Conservation (phyloP, 2,329 filamentous ascomycete genomes). For the Beauveria pseudobassiana region DNA sequence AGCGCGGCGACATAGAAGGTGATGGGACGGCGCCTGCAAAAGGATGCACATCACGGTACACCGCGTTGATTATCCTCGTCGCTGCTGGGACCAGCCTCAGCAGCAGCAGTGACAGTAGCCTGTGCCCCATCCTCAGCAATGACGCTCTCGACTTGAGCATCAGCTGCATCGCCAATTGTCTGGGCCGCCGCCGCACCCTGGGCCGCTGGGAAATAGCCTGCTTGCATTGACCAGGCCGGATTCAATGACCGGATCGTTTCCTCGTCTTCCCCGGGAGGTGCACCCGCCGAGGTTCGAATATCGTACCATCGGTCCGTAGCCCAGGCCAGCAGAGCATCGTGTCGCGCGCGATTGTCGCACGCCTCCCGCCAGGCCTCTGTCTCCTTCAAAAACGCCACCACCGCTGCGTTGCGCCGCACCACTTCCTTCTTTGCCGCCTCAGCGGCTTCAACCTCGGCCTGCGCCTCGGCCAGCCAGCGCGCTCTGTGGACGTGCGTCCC, state of each 20-base stretch:
- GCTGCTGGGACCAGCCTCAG: not conserved
- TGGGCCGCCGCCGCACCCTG: too few relatives aligned
- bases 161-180: not conserved
- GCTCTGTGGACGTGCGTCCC: not conserved
- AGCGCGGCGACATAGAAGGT: not conserved
- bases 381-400: not conserved
- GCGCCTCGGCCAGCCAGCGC: not conserved
- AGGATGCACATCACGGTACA: not conserved
- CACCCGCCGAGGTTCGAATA: not conserved
- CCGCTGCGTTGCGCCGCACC: not conserved
- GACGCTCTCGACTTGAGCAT: not conserved
- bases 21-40: not conserved
- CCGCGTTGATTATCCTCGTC: not conserved
- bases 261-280: too few relatives aligned
- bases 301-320: not conserved
- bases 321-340: not conserved
- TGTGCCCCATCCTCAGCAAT: not conserved
- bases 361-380: not conserved
- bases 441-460: not conserved
- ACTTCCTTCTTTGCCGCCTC: not conserved
- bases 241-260: too few relatives aligned
- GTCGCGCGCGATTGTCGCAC: not conserved
- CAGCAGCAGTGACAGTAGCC: not conserved
- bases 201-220: too few relatives aligned
- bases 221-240: too few relatives aligned